These are phyloP conservation scores for Globisporangium iwayamae DNA, from an alignment of 352 stramenopile species.

Conservation along the genomic window DNA sequence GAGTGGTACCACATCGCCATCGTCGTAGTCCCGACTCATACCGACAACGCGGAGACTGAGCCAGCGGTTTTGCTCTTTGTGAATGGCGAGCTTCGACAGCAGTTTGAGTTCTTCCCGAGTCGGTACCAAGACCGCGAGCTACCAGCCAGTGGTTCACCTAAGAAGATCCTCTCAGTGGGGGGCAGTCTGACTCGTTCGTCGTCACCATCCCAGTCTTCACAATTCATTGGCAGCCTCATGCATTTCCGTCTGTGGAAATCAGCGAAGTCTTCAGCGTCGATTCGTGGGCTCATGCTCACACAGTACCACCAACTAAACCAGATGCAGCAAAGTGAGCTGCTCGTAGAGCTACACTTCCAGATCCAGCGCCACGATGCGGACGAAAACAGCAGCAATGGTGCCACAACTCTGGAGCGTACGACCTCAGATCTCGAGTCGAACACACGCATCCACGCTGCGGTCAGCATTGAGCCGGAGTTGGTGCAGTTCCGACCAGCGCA, in stretches of 20 bases:
- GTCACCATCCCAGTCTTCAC: not conserved
- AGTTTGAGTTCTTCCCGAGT: constrained; percentile 10
- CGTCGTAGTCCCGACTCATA: constrained; percentile 6
- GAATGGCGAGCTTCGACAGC: constrained; percentile 23
- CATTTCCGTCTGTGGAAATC: constrained; percentile 7
- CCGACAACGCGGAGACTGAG: constrained; percentile 16
- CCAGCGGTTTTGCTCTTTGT: constrained; percentile 21
- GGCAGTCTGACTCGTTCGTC: constrained; percentile 23
- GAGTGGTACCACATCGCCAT: constrained; percentile 30
- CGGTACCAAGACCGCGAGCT: constrained; percentile 9
- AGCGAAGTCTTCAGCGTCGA: not conserved
- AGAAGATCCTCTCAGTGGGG: constrained; percentile 26
- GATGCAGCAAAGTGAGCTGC: not conserved
- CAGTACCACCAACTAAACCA: not conserved
- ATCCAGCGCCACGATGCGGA: not conserved
- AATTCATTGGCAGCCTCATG: constrained; percentile 9
- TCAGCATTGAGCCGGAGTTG: not conserved
- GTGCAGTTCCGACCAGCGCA: constrained; percentile 10
- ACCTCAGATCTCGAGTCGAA: not conserved
- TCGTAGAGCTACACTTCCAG: constrained; percentile 6
- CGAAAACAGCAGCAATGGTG: not conserved
- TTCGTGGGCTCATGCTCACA: not conserved
- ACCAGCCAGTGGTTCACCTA: not conserved
- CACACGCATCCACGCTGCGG: not conserved
- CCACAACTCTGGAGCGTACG: not conserved